Conservation (phyloP, 331 rosid species). For the Spiraea crenata region DNA sequence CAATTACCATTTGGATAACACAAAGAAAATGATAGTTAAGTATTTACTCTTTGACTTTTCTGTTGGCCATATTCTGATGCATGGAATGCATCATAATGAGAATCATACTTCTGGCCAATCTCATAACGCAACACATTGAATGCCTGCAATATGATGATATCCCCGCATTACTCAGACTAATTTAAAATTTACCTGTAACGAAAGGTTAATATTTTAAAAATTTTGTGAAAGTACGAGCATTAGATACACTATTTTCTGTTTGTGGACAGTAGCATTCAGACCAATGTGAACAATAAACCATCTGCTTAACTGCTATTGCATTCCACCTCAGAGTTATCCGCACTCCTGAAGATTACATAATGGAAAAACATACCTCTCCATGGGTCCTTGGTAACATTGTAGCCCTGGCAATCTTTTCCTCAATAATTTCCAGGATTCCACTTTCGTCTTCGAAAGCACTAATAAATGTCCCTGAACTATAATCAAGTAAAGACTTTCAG, state of each 20-base stretch:
- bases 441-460: constrained; percentile 61
- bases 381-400: constrained; percentile 73
- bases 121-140: constrained; percentile 74
- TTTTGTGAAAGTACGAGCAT: background rate
- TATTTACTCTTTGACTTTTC: constrained; percentile 65
- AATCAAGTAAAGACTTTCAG: background rate
- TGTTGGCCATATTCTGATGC: constrained; percentile 63
- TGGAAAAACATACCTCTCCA: constrained; percentile 60
- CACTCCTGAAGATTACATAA: background rate
- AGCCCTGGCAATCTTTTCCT: constrained; percentile 76
- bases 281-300: background rate
- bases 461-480: constrained; percentile 75
- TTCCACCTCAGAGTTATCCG: constrained; percentile 11
- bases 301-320: background rate
- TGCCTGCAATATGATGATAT: constrained; percentile 68
- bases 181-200: constrained; percentile 40
- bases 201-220: constrained; percentile 31
- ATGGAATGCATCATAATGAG: constrained; percentile 73
- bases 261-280: background rate
- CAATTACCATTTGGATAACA: no score
- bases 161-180: constrained; percentile 33
- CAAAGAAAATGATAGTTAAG: background rate
- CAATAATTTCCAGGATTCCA: constrained; percentile 56
- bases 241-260: background rate
- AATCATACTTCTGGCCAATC: constrained; percentile 70